Evolutionary conservation across 257 asterid species (phyloP), one percentile per base, ranked within the genome.

Genomic region (Solanum medicagineum): DNA sequence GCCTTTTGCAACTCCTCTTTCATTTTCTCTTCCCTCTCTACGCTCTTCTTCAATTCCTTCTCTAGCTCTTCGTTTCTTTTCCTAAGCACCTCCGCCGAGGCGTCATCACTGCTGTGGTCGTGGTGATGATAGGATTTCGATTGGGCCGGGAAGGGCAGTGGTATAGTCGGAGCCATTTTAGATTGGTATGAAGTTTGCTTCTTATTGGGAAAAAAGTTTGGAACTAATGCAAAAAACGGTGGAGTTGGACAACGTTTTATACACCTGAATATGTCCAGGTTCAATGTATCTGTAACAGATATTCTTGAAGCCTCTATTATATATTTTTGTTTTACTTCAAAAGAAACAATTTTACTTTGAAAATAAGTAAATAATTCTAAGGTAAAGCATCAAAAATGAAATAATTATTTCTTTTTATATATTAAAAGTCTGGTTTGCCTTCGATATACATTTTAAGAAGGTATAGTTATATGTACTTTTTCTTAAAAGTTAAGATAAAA

Each of bases 21-120:
- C 95, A 87, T 87, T 26, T 40, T 89, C 88, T 89, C 95, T 82
- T 93, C 97, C 51, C 97, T 91, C 86, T 89, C 95, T 42, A 82
- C 40, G 63, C 95, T 93, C 59, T 62, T 87, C 88, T 53, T 88
- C 90, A 95, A 70, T 84, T 93, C 93, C 14, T 80, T 86, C 94
- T 93, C 95, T 88, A 95, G 69, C 86, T 93, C 97, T 85, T 90
- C 95, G 81, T 94, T 92, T 87, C 95, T 90, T 88, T 88, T 91
- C 85, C 89, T 85, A 86, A 94, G 89, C 84, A 74, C 85, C 60
- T 86, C 92, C 86, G 68, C 88, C 5, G 44, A 6, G 45, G 14
- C 40, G 7, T 57, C 85, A 32, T 36, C 42, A 36, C 69, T 22
- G 42, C 63, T 4, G 22, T 10, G 19, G 9, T 55, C 14, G 29